These are phyloP conservation scores for Ormosia semicastrata DNA, from an alignment of 306 rosid genomes.

Conservation along the genomic window DNA sequence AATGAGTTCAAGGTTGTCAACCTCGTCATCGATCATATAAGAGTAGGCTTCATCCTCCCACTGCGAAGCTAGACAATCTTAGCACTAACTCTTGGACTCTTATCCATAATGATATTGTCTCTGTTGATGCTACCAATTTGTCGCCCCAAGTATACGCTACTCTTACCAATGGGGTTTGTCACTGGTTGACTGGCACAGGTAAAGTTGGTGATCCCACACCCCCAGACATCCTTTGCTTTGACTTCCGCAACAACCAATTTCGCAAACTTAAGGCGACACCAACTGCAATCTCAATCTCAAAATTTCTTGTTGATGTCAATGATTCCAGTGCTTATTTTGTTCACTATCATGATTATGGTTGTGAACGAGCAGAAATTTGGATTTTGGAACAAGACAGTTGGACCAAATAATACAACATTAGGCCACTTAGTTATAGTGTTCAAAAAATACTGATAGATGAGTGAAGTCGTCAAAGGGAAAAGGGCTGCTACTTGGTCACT, in stretches of 20 bases:
- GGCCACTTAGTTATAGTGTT: background rate
- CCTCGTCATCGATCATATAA: background rate
- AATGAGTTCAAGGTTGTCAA: background rate
- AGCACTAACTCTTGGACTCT: background rate
- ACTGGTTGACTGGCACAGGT: too few species aligned
- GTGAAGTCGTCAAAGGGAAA: too few species aligned
- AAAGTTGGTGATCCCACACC: too few species aligned
- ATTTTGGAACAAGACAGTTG: background rate
- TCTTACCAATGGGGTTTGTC: constrained; percentile 4
- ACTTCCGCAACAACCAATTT: background rate
- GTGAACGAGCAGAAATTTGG: background rate
- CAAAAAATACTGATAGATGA: too few species aligned
- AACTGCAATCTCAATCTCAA: too few species aligned
- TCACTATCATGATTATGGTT: too few species aligned
- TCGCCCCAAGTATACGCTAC: too few species aligned
- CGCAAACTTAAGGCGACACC: background rate
- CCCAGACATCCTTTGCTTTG: background rate
- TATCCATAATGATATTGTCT: background rate
- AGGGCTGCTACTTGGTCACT: too few species aligned
- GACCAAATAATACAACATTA: background rate
- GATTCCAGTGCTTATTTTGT: too few species aligned
- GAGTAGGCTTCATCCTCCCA: background rate
- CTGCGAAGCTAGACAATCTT: background rate
- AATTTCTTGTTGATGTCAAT: too few species aligned
- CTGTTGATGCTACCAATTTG: too few species aligned